Evolutionary conservation across 2,329 filamentous ascomycete species (phyloP), one percentile per base, ranked within the genome.

Genomic region (Colletotrichum sp.): DNA sequence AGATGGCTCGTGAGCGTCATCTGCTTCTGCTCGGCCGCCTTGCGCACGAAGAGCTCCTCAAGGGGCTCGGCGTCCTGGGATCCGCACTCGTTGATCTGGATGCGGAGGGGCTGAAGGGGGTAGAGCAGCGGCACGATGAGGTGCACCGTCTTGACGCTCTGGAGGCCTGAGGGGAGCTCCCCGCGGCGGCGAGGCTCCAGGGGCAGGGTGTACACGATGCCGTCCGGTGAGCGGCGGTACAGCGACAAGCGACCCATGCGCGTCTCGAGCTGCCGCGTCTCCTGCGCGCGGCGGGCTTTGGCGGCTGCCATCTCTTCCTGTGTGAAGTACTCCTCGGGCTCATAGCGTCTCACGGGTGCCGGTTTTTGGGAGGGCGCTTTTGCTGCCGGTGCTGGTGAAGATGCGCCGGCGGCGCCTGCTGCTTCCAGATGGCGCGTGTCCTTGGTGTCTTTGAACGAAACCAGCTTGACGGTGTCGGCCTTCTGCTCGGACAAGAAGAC

Each of bases 211-310:
- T 94, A 96, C 18, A 91, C 89, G 75, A 93, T 87, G 2, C 93
- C 94, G 83, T 96, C 94, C 34, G 89, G 86, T 2, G 92, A 93
- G 77, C 93, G 94, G 34, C 91, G 90, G 81, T 94, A 97, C 43
- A 91, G 83, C 2, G 91, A 88, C 66, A 94, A 82, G 78, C 93
- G 89, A 18, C 93, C 91, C 88, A 97, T 92, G 36, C 95, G 91
- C 32, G 94, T 90, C 84, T 96, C 94, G 1, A 97, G 88, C 80
- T 96, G 94, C 48, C 92, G 90, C 28, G 91, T 90, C 81, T 96
- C 94, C 64, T 89, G 86, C 24, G 92, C 90, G 76, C 94, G 88
- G 70, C 90, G 89, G 55, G 89, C 88, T 80, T 91, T 91, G 36
- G 94, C 94, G 75, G 89, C 87, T 5, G 86, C 85, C 73, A 91